Evolutionary conservation across 2,329 filamentous ascomycete genomes (phyloP).

Genomic region (Penicillium sp.): DNA sequence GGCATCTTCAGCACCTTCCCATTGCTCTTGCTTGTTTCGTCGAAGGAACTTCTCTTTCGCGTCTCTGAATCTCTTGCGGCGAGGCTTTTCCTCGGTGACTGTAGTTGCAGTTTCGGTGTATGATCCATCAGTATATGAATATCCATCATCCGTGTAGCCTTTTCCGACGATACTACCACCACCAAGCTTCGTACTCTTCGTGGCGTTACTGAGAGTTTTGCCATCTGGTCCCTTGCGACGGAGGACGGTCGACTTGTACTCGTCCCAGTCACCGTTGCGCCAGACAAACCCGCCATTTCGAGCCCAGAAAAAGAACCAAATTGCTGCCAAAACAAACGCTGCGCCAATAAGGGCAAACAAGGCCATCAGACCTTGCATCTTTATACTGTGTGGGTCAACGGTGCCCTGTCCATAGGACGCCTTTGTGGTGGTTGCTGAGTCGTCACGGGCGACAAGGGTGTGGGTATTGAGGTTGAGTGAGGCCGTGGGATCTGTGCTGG

Average conservation of each 20-base stretch:
- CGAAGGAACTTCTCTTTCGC: conserved; percentile 41
- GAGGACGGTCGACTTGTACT: conserved; percentile 94
- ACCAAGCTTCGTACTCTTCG: conserved; percentile 79
- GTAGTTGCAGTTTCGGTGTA: conserved; percentile 48
- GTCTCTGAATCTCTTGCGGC: conserved; percentile 34
- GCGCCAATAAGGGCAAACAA: conserved; percentile 83
- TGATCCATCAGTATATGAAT: conserved; percentile 44
- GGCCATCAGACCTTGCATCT: conserved; percentile 69
- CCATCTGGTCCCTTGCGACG: conserved; percentile 87
- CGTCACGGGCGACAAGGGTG: conserved; percentile 30
- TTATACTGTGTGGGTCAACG: conserved; percentile 44
- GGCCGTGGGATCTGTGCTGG: conserved; percentile 16
- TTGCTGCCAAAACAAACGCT: conserved; percentile 69
- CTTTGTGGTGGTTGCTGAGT: conserved; percentile 18
- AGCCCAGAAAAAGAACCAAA: conserved; percentile 99
- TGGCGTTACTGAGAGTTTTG: conserved; percentile 79
- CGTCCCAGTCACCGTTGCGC: conserved; percentile 86
- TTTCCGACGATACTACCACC: conserved; percentile 71
- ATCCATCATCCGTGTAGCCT: conserved; percentile 68
- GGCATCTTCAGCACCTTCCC: conserved; percentile 63
- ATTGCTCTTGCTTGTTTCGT: conserved; percentile 49
- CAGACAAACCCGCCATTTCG: conserved; percentile 94
- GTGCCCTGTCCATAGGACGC: conserved; percentile 38
- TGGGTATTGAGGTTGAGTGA: conserved; percentile 29
- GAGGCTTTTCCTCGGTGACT: conserved; percentile 35